Percentiles rank a stretch among this genome's conserved stretches.
Evolutionary conservation across 2,329 filamentous ascomycete species (phyloP).

Genomic region (Cladosporium halotolerans): DNA sequence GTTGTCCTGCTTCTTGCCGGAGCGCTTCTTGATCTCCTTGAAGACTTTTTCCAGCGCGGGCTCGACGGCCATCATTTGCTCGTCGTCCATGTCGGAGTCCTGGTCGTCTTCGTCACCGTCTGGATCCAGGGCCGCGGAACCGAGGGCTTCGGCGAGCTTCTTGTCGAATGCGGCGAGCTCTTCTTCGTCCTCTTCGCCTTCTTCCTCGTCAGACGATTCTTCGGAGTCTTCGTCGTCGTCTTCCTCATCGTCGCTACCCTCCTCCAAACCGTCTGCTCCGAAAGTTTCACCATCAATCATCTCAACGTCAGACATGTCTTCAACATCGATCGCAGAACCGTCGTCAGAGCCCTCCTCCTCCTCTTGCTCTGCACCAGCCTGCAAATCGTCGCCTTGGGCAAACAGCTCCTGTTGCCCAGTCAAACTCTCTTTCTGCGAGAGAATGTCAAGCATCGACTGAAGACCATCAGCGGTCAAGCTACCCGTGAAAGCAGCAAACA

Average conservation of each 20-base stretch:
- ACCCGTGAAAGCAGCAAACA: constrained; percentile 74
- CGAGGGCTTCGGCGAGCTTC: constrained; percentile 70
- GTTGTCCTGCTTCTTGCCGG: constrained; percentile 71
- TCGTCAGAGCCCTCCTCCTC: constrained; percentile 24
- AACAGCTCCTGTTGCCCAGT: constrained; percentile 85
- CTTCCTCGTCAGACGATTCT: constrained; percentile 39
- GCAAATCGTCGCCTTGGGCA: constrained; percentile 43
- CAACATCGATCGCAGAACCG: constrained; percentile 34
- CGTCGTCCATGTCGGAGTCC: constrained; percentile 83
- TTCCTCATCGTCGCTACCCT: constrained; percentile 24
- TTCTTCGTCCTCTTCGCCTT: constrained; percentile 41
- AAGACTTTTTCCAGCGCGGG: constrained; percentile 79
- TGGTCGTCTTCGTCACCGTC: constrained; percentile 51
- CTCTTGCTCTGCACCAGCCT: constrained; percentile 1
- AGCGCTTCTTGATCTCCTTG: constrained; percentile 60
- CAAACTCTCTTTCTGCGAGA: constrained; percentile 72
- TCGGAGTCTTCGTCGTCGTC: constrained; percentile 28
- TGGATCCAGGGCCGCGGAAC: constrained; percentile 57
- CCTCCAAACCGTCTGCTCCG: constrained; percentile 20
- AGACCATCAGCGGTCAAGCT: constrained; percentile 69
- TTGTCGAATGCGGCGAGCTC: constrained; percentile 62
- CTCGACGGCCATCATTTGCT: constrained; percentile 88
- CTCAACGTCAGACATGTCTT: constrained; percentile 32
- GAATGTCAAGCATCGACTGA: constrained; percentile 59
- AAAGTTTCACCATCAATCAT: constrained; percentile 25